Percentiles rank a stretch among this genome's conserved stretches.
Conservation (phyloP, 495 filamentous ascomycete genomes). For the Penicillium simplicissimum region DNA sequence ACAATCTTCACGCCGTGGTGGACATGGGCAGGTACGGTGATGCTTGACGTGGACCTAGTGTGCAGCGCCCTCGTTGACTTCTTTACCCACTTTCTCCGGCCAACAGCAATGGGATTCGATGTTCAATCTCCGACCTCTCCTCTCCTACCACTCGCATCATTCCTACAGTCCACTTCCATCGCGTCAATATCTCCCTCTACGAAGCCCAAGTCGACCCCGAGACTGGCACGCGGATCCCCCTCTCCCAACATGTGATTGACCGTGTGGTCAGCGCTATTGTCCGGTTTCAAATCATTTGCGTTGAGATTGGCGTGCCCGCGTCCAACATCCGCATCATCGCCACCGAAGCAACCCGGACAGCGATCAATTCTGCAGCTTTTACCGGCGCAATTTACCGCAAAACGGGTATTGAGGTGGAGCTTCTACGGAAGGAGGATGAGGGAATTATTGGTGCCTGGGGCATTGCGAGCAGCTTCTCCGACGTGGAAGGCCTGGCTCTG, state of each 20-base stretch:
- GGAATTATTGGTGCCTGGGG: constrained; percentile 82
- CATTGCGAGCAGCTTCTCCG: constrained; percentile 70
- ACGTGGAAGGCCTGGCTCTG: constrained; percentile 73
- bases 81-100: neutral
- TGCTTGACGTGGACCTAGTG: neutral
- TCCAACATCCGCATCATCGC: constrained; percentile 72
- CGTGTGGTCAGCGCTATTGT: constrained; percentile 62
- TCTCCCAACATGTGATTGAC: constrained; percentile 62
- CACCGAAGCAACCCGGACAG: constrained; percentile 85
- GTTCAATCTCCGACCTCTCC: constrained; percentile 81
- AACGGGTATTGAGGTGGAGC: constrained; percentile 65
- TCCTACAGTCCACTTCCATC: constrained; percentile 73
- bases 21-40: constrained; percentile 34
- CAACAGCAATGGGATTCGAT: constrained; percentile 87
- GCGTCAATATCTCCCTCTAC: constrained; percentile 83
- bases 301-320: constrained; percentile 64
- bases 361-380: constrained; percentile 71
- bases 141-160: constrained; percentile 69
- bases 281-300: constrained; percentile 74
- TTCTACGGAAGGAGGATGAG: constrained; percentile 79
- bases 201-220: constrained; percentile 66
- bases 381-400: constrained; percentile 57
- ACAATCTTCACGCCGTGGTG: constrained; percentile 28
- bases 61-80: neutral
- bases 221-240: constrained; percentile 49